Conservation (phyloP, 2,329 filamentous ascomycete genomes). For the Fusarium sp. region DNA sequence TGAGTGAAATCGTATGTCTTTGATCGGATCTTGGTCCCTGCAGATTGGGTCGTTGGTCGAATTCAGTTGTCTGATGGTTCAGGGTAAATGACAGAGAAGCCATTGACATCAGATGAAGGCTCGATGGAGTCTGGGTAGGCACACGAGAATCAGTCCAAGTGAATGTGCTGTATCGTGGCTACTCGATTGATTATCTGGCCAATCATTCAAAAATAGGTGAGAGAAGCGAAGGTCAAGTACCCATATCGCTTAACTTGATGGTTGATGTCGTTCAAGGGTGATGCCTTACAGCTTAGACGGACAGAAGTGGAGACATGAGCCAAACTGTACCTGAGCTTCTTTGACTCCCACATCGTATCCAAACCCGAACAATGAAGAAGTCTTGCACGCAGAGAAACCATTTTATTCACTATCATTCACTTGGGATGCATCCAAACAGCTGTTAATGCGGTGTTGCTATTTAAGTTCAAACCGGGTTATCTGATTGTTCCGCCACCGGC, state of each 20-base stretch:
- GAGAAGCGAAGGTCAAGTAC: background rate
- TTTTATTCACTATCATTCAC: background rate
- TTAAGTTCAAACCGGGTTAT: constrained; percentile 9
- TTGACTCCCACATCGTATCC: background rate
- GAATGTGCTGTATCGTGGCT: background rate
- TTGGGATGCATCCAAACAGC: background rate
- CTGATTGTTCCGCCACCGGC: constrained; percentile 10
- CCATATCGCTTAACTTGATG: background rate
- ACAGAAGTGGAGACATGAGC: background rate
- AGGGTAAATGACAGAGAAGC: background rate
- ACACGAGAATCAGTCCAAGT: fast-evolving
- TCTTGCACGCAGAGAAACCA: background rate
- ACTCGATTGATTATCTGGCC: background rate
- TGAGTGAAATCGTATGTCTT: background rate
- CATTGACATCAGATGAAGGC: background rate
- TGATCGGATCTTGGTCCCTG: background rate
- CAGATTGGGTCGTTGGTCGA: background rate
- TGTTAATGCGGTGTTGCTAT: background rate
- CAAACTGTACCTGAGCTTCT: background rate
- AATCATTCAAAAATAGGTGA: background rate
- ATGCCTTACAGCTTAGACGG: background rate
- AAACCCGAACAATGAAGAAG: background rate
- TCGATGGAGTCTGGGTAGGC: background rate
- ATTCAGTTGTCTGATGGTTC: background rate
- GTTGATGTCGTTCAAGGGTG: background rate